Evolutionary conservation across 2,329 filamentous ascomycete genomes (phyloP).

Genomic region (Fusarium newnesense): DNA sequence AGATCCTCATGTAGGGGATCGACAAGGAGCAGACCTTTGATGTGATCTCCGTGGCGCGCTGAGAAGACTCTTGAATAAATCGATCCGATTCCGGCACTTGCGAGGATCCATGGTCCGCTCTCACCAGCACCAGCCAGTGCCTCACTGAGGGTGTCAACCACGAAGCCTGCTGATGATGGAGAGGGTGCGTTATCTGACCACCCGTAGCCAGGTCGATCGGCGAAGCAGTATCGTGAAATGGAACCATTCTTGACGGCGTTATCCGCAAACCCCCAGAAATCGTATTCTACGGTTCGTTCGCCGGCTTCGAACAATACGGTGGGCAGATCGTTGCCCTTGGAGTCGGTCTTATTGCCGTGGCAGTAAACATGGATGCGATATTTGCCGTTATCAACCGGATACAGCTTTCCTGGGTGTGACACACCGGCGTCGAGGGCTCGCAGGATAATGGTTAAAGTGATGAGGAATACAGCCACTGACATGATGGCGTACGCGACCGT

Average conservation of each 20-base stretch:
- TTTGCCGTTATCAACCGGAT: constrained; percentile 84
- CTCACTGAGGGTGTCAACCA: constrained; percentile 88
- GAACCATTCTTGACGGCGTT: constrained; percentile 80
- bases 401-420: constrained; percentile 76
- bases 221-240: constrained; percentile 92
- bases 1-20: constrained; percentile 92
- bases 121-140: constrained; percentile 84
- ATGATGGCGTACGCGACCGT: constrained; percentile 77
- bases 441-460: constrained; percentile 82
- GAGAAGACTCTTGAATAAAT: constrained; percentile 94
- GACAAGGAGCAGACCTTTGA: constrained; percentile 84
- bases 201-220: constrained; percentile 88
- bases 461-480: constrained; percentile 74
- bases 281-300: constrained; percentile 80
- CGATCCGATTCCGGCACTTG: constrained; percentile 86
- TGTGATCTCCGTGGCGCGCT: constrained; percentile 78
- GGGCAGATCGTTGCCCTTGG: constrained; percentile 65
- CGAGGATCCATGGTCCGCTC: constrained; percentile 87
- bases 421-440: constrained; percentile 83
- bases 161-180: constrained; percentile 91
- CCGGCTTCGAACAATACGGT: constrained; percentile 90
- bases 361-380: constrained; percentile 91
- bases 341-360: constrained; percentile 72
- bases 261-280: constrained; percentile 83
- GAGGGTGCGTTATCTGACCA: constrained; percentile 94